Percentiles rank a stretch among this genome's conserved stretches.
phyloP scores from a whole-genome alignment of 164 flowering plant genomes.

The Umbilicus rupestris region DNA sequence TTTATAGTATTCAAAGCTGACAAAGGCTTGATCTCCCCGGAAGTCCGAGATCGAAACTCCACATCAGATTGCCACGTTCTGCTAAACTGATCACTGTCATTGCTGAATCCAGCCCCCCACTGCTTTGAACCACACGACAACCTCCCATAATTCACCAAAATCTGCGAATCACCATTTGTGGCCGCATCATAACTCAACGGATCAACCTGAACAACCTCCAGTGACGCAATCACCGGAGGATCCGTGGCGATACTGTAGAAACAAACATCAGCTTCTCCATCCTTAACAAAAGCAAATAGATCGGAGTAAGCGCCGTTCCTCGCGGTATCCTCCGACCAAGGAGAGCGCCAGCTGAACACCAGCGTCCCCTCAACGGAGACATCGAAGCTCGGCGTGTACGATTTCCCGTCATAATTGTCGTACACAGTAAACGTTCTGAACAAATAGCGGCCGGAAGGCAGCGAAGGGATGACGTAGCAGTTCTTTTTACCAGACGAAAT shows the following conservation, averaged over 20 bases:
- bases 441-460: conserved; percentile 56
- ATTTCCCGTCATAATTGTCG: conserved; percentile 83
- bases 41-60: conserved; percentile 17
- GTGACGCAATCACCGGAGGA: conserved; percentile 69
- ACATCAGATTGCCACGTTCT: conserved; percentile 81
- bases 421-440: conserved; percentile 83
- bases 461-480: conserved; percentile 59
- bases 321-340: conserved; percentile 55
- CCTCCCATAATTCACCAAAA: conserved; percentile 82
- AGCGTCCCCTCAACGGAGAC: conserved; percentile 77
- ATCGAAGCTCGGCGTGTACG: conserved; percentile 77
- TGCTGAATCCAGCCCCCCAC: conserved; percentile 80
- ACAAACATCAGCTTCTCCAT: conserved; percentile 60
- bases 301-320: conserved; percentile 86
- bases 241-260: conserved; percentile 94
- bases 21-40: conserved; percentile 17
- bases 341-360: conserved; percentile 84
- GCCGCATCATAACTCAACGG: conserved; percentile 43
- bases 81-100: conserved; percentile 67
- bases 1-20: conserved; percentile 26
- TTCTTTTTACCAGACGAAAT: conserved; percentile 81
- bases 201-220: conserved; percentile 63
- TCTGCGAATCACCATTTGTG: conserved; percentile 17
- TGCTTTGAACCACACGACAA: conserved; percentile 50
- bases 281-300: conserved; percentile 50